Conservation (phyloP, 164 flowering plant genomes). For the Berberis vulgaris region DNA sequence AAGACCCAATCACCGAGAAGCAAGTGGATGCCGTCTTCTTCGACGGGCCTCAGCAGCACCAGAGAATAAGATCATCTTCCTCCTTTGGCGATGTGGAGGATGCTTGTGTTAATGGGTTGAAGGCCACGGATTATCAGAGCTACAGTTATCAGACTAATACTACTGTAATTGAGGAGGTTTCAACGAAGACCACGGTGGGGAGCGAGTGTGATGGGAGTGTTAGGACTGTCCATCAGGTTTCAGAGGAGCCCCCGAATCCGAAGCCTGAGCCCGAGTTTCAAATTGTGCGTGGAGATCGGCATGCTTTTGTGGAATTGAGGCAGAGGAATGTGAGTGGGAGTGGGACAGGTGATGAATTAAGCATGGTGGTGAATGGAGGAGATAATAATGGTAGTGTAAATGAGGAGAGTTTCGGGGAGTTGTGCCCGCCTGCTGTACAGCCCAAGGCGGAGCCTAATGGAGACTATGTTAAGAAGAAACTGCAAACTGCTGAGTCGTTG, state of each 20-base stretch:
- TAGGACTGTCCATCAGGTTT: slow-evolving; percentile 11
- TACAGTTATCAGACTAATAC: slow-evolving; percentile 10
- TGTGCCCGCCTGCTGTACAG: slow-evolving; percentile 9
- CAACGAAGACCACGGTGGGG: slow-evolving; percentile 6
- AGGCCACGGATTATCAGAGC: slow-evolving; percentile 5
- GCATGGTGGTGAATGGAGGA: background rate
- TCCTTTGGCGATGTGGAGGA: no score
- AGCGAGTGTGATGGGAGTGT: slow-evolving; percentile 11
- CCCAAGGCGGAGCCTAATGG: slow-evolving; percentile 27
- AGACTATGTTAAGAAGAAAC: slow-evolving; percentile 16
- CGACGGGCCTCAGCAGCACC: background rate
- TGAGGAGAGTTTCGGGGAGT: slow-evolving; percentile 13
- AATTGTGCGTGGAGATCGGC: slow-evolving; percentile 13
- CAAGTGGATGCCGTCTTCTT: background rate
- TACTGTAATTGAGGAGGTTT: slow-evolving; percentile 13
- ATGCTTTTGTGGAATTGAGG: slow-evolving; percentile 40
- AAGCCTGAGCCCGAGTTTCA: slow-evolving; percentile 6
- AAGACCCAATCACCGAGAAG: background rate
- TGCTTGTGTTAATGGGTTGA: no score
- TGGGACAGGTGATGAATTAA: slow-evolving; percentile 12
- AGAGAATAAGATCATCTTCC: slow-evolving; percentile 1
- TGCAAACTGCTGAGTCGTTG: slow-evolving; percentile 52
- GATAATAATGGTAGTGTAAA: slow-evolving; percentile 1
- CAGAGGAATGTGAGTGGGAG: slow-evolving; percentile 51
- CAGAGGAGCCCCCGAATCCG: slow-evolving; percentile 2